These are phyloP conservation scores for Botrytis fragariae DNA, from an alignment of 2,329 filamentous ascomycete genomes.

Conservation along the genomic window DNA sequence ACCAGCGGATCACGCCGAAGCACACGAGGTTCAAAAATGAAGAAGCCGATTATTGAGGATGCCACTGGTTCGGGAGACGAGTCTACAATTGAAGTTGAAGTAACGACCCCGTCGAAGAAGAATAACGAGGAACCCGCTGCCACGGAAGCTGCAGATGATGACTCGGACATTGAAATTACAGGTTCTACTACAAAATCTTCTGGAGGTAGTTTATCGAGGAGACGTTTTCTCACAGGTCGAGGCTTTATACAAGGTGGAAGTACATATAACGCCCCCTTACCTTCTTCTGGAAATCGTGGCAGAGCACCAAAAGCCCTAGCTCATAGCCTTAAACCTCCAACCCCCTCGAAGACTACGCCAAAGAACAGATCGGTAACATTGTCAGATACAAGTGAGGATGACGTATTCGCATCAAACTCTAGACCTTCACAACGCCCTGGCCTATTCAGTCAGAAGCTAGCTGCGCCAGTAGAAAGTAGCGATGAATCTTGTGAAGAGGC, in stretches of 20 bases:
- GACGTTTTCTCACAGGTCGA: constrained; percentile 16
- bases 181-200: constrained; percentile 24
- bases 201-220: not conserved
- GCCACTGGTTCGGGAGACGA: constrained; percentile 19
- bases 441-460: constrained; percentile 11
- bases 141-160: constrained; percentile 5
- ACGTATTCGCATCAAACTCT: constrained; percentile 10
- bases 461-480: not conserved
- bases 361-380: constrained; percentile 17
- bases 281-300: not conserved
- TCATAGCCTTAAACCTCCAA: constrained; percentile 4
- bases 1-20: constrained; percentile 1
- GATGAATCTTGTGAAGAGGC: constrained; percentile 7
- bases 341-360: not conserved
- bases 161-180: constrained; percentile 21
- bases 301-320: not conserved
- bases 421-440: constrained; percentile 10
- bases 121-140: constrained; percentile 4
- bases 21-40: not conserved
- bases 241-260: constrained; percentile 17
- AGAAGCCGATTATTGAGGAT: not conserved
- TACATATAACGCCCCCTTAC: constrained; percentile 18
- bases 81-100: constrained; percentile 16
- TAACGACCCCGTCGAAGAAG: constrained; percentile 22
- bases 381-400: constrained; percentile 23